Conservation (phyloP, 179 eudicot species). For the Nepenthes alata region DNA sequence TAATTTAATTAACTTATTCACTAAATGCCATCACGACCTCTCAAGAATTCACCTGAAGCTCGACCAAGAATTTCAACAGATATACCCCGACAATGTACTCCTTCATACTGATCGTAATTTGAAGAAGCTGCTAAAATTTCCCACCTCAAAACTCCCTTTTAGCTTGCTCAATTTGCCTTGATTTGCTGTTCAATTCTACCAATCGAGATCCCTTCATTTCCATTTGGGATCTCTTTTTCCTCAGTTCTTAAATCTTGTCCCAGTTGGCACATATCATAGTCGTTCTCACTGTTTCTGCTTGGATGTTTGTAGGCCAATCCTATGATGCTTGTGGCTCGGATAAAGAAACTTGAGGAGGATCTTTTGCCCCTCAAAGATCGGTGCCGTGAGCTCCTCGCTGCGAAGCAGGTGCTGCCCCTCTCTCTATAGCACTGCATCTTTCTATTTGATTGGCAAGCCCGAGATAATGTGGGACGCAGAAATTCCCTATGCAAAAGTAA, state of each 20-base stretch:
- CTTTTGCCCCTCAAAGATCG: conserved; percentile 55
- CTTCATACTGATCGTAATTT: background rate
- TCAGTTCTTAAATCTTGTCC: background rate
- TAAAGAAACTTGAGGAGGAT: conserved; percentile 72
- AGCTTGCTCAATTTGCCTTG: background rate
- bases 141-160: background rate
- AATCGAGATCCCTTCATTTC: background rate
- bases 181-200: background rate
- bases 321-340: conserved; percentile 63
- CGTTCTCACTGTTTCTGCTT: background rate
- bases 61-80: conserved; percentile 52
- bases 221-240: background rate
- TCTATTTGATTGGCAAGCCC: background rate
- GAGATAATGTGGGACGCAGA: background rate
- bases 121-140: no score
- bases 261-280: background rate
- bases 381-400: conserved; percentile 78
- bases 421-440: background rate
- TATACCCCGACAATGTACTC: conserved; percentile 58
- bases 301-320: conserved; percentile 55
- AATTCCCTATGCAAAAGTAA: background rate
- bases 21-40: conserved; percentile 58
- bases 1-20: conserved; percentile 38
- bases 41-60: conserved; percentile 52
- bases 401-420: conserved; percentile 54